phyloP scores from a whole-genome alignment of 306 rosid species.

The Cucurbita argyrosperma region DNA sequence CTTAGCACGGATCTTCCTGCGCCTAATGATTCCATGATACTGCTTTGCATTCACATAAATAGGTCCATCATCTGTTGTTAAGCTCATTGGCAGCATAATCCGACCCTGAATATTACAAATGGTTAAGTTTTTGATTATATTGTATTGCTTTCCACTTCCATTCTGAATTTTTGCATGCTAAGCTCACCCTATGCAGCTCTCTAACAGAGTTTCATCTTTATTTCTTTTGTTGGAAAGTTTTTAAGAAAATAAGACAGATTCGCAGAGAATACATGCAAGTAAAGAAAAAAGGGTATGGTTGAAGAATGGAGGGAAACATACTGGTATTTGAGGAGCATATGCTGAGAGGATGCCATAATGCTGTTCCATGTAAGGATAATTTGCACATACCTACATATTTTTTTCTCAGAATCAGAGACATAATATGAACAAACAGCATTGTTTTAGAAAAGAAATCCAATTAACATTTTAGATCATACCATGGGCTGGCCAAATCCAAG shows the following conservation, averaged over 20 bases:
- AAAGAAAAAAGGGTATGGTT: neutral
- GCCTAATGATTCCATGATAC: conserved; percentile 85
- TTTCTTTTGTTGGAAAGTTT: neutral
- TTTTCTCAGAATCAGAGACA: neutral
- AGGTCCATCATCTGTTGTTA: conserved; percentile 55
- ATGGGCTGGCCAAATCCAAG: conserved; percentile 70
- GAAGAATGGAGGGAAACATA: conserved; percentile 22
- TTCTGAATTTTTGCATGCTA: neutral
- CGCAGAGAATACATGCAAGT: neutral
- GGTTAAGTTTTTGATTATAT: neutral
- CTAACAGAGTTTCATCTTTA: neutral
- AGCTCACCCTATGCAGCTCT: neutral
- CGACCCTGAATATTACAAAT: conserved; percentile 54
- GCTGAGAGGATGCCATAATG: conserved; percentile 65
- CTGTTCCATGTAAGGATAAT: conserved; percentile 64
- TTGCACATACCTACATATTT: conserved; percentile 47
- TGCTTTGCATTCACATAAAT: conserved; percentile 94
- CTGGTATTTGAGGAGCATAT: conserved; percentile 69
- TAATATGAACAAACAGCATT: neutral
- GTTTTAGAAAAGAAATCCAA: neutral
- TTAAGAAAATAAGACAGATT: neutral
- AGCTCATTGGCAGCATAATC: conserved; percentile 63
- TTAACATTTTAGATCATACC: conserved; percentile 21
- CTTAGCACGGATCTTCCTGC: conserved; percentile 82
- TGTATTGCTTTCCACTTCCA: neutral